Evolutionary conservation across 257 asterid genomes (phyloP), one percentile per base, ranked within the genome.

Genomic region (Fraxinus pennsylvanica): DNA sequence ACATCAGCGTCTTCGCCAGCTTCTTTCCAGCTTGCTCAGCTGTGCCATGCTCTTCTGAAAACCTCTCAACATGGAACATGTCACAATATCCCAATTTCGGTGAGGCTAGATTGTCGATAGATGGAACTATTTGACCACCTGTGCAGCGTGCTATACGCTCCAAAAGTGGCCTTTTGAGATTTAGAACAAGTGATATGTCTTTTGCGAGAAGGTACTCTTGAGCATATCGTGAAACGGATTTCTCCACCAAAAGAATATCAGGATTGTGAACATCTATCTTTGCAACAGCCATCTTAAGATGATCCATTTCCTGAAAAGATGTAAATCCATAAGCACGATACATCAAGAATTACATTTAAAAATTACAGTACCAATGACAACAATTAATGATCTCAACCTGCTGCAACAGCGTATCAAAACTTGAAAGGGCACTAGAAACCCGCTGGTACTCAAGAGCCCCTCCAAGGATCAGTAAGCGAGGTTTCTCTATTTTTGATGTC

Each of bases 381-480:
- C 76, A 75, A 63, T 65, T 67, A 78, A 61, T 72, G 54, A 78
- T 74, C 73, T 73, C 79, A 84, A 94, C 99, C 96, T 95, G 99
- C 86, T 95, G 98, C 87, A 95, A 86, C 87, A 95, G 81, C 61
- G 99, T 95, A 82, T 91, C 99, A 74, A 93, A 86, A 86, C 99
- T 93, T 81, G 99, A 93, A 80, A 93, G 91, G 85, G 91, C 91
- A 81, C 85, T 93, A 71, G 99, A 86, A 82, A 95, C 93, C 77
- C 99, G 90, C 89, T 95, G 99, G 80, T 95, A 95, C 83, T 95
- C 97, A 73, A 95, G 97, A 76, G 97, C 98, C 73, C 99, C 99
- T 80, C 96, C 98, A 35, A 95, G 97, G 86, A 95, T 93, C 68
- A 95, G 82, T 75, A 93, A 81, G 54, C 96, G 96, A 68, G 99